These are phyloP conservation scores for Sclerotinia spermophila DNA, from an alignment of 2,329 filamentous ascomycete species.

Conservation along the genomic window DNA sequence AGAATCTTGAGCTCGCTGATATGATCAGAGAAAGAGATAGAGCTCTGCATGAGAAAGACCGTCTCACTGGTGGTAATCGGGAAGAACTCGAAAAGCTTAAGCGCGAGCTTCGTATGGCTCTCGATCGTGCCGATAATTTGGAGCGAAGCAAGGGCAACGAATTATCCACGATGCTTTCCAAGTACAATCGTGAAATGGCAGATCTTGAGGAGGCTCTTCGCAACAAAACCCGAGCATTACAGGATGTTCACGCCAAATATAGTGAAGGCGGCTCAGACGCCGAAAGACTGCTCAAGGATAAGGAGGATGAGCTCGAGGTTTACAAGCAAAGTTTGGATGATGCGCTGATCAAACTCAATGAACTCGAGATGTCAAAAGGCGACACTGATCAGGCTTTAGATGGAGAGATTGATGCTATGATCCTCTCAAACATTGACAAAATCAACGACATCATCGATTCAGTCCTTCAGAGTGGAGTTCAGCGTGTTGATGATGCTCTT, in stretches of 20 bases:
- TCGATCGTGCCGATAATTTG: constrained; percentile 86
- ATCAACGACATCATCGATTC: constrained; percentile 98
- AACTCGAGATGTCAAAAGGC: constrained; percentile 71
- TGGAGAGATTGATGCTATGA: constrained; percentile 84
- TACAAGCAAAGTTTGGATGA: constrained; percentile 99
- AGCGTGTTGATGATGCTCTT: constrained; percentile 90
- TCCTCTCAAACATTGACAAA: constrained; percentile 82
- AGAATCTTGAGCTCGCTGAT: constrained; percentile 96
- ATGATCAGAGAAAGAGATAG: constrained; percentile 98
- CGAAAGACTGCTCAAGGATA: constrained; percentile 80
- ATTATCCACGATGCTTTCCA: constrained; percentile 87
- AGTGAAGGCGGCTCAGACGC: constrained; percentile 81
- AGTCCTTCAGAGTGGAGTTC: constrained; percentile 86
- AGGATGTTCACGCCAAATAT: constrained; percentile 75
- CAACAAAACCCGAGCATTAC: constrained; percentile 81
- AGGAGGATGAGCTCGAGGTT: constrained; percentile 96
- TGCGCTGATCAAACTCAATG: constrained; percentile 86
- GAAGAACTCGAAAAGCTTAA: constrained; percentile 94
- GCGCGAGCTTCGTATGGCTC: constrained; percentile 86
- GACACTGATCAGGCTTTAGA: constrained; percentile 79
- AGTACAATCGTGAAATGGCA: constrained; percentile 96
- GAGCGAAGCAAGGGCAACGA: constrained; percentile 94
- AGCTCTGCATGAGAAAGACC: constrained; percentile 88
- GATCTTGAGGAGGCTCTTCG: constrained; percentile 90
- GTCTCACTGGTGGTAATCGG: constrained; percentile 77